These are phyloP conservation scores for Penicillium brevicompactum DNA, from an alignment of 2,329 filamentous ascomycete genomes.

Conservation along the genomic window DNA sequence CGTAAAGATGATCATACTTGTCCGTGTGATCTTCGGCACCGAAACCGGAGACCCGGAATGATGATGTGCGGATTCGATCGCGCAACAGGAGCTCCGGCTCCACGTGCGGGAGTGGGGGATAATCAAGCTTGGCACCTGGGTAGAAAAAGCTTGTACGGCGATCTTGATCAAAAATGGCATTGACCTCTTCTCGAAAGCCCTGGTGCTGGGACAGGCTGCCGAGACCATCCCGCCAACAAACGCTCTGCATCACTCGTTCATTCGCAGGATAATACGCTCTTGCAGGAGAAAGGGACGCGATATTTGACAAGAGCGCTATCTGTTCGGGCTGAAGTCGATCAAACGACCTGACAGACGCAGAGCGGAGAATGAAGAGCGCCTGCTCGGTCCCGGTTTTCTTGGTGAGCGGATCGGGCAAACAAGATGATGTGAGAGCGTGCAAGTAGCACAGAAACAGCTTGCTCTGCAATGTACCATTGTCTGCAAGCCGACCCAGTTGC, in stretches of 20 bases:
- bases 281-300: slow-evolving; percentile 43
- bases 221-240: slow-evolving; percentile 47
- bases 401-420: slow-evolving; percentile 38
- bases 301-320: neutral
- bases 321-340: slow-evolving; percentile 41
- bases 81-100: slow-evolving; percentile 24
- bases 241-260: slow-evolving; percentile 49
- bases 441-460: slow-evolving; percentile 54
- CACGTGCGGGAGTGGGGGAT: slow-evolving; percentile 2
- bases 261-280: slow-evolving; percentile 46
- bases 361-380: slow-evolving; percentile 34
- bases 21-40: slow-evolving; percentile 42
- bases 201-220: slow-evolving; percentile 51
- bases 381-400: slow-evolving; percentile 34
- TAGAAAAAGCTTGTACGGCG: slow-evolving; percentile 33
- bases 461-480: slow-evolving; percentile 55
- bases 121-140: slow-evolving; percentile 9
- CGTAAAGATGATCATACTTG: slow-evolving; percentile 36
- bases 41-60: slow-evolving; percentile 36
- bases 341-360: slow-evolving; percentile 54
- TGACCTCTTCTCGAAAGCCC: slow-evolving; percentile 41
- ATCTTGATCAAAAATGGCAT: slow-evolving; percentile 40
- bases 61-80: slow-evolving; percentile 34
- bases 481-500: slow-evolving; percentile 52
- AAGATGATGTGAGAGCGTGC: slow-evolving; percentile 41